Evolutionary conservation across 768 basidiomycete species (phyloP), one percentile per base, ranked within the genome.

Genomic region (Naematelia encephala): DNA sequence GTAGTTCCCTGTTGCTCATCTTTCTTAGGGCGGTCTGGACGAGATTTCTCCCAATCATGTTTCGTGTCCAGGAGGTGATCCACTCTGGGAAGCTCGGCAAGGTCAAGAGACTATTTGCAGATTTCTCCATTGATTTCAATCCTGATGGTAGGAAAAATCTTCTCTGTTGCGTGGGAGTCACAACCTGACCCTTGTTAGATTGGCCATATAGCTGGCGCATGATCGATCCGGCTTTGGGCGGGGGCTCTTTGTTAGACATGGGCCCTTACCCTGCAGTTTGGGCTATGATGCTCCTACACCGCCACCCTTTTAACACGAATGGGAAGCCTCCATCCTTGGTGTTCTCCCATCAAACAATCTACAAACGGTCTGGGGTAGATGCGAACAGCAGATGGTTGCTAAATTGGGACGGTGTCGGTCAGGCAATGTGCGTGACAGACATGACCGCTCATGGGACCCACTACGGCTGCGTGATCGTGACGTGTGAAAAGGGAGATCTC

Each of bases 171-270:
- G 39, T n/a, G 39, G 39, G 22, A 12, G 23, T 2, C 5, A 87
- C 29, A 53, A 60, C 84, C 87, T 10, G 12, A 46, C 44, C 0
- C 39, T 42, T n/a, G 39, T 11, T 11, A 42, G 39, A 42, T n/a
- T 11, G n/a, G 39, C 39, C 39, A 11, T 79, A 77, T 57, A 87
- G 84, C 0, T 85, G 89, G 76, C 80, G 90, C 50, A 87, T 91
- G 56, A 74, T 91, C 57, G 84, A 91, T 66, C 89, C 90, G 2
- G 71, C 74, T 19, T 81, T 92, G 3, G 90, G 88, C 26, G 89
- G 90, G 12, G 89, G 89, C 0, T 89, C 85, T 11, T 68, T 92
- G 42, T n/a, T n/a, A n/a, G n/a, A n/a, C n/a, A n/a, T n/a, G n/a
- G n/a, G n/a, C n/a, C n/a, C n/a, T n/a, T n/a, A n/a, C n/a, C n/a